Base-by-base conservation (phyloP, 2,329 filamentous ascomycete genomes). In the Pseudopyricularia javanii region DNA sequence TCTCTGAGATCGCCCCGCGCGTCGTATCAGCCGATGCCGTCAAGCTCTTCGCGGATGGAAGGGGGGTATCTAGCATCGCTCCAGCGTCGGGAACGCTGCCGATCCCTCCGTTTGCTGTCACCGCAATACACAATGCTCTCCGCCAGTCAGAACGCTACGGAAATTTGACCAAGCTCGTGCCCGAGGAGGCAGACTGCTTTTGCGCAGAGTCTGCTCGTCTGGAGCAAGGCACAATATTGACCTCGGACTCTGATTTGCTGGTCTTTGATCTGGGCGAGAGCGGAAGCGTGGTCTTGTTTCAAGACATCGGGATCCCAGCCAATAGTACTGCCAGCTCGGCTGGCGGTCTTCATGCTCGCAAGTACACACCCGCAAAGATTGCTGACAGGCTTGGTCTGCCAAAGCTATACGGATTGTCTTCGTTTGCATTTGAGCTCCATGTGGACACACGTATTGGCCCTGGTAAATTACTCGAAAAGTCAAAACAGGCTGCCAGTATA, bases 231-330 rank as follows among this genome's bases (percentile, higher is more conserved):
- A 70, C 73, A 2, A 75, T 89, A 14, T 67, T 96, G 7, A 94
- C 89, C 0, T 83, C 82, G n/a, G 91, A 97, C 61, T 94, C 90
- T 0, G 91, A 97, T 62, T 74, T 96, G 8, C 70, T 95, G 0
- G 74, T 91, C 0, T 83, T 91, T 62, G 76, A 88, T 54, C 73
- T 91, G 8, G 84, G 83, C 0, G 49, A 62, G 0, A 57, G 74
- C 1, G 85, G 85, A 0, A 71, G 74, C 1, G 80, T 95, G 0
- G 71, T 82, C 0, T 83, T 91, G 54, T 76, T 95, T 30, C 73
- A 76, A 53, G 84, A 88, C 49, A 65, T 91, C 1, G 73, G 79
- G 33, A 22, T 59, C 24, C 20, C 40, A 50, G 6, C 52, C 11
- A n/a, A n/a, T 24, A 11, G 20, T 3, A 47, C 52, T 24, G 7